Evolutionary conservation across 441 rosid species (phyloP).

Genomic region (Flueggea neowawraea): DNA sequence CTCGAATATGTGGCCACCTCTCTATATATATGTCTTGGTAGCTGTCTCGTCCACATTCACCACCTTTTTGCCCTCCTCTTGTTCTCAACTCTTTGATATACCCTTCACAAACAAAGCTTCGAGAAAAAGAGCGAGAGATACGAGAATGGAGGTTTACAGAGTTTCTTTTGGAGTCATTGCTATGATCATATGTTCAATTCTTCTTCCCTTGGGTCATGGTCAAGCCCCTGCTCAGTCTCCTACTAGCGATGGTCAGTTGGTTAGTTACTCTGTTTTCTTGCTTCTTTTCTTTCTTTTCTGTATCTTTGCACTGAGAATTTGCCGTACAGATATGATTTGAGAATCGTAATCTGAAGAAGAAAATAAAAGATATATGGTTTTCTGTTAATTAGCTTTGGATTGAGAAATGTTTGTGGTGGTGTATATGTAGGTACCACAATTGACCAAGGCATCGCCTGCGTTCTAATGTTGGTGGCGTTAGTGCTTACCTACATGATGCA

Average conservation of each 20-base stretch:
- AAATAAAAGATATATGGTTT: no score
- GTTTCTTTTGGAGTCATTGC: slow-evolving; percentile 29
- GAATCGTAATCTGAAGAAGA: no score
- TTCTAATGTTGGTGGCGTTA: slow-evolving; percentile 67
- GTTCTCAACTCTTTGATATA: no score
- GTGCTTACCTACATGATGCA: slow-evolving; percentile 65
- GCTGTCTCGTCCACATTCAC: not conserved
- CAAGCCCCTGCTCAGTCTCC: slow-evolving; percentile 64
- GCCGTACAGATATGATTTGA: no score
- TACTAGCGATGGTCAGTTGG: slow-evolving; percentile 50
- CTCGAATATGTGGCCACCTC: no score
- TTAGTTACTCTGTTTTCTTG: not conserved
- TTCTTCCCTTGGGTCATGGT: slow-evolving; percentile 45
- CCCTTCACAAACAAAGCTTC: not conserved
- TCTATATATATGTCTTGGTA: not conserved
- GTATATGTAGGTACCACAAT: slow-evolving; percentile 53
- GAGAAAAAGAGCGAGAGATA: not conserved
- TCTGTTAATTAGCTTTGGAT: no score
- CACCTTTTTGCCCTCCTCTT: not conserved
- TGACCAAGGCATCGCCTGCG: slow-evolving; percentile 70
- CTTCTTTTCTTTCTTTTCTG: not conserved
- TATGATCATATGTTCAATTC: slow-evolving; percentile 21
- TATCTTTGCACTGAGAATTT: not conserved
- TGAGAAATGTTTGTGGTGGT: not conserved
- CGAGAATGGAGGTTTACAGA: slow-evolving; percentile 32